These are phyloP conservation scores for Gastrolobium bilobum DNA, from an alignment of 306 rosid species.

Conservation along the genomic window DNA sequence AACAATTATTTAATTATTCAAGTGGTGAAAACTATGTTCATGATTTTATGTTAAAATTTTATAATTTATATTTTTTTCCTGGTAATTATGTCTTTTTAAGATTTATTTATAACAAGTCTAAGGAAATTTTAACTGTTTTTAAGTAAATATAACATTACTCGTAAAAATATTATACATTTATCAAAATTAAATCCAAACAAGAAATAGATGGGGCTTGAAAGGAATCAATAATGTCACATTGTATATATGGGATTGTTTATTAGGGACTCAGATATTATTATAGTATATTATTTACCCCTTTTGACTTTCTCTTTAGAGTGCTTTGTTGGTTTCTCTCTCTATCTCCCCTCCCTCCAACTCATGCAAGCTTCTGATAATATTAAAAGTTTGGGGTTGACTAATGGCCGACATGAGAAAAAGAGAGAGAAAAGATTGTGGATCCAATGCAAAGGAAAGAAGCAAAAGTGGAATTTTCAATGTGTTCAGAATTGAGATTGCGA, in stretches of 20 bases:
- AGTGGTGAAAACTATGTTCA: too few species aligned
- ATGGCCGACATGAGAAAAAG: neutral
- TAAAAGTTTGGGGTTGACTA: constrained; percentile 45
- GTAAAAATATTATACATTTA: neutral
- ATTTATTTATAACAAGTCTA: neutral
- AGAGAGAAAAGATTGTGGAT: neutral
- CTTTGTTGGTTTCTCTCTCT: constrained; percentile 27
- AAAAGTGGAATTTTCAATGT: constrained; percentile 22
- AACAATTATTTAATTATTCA: too few species aligned
- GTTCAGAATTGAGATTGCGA: constrained; percentile 4
- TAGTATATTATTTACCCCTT: neutral
- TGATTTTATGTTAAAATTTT: too few species aligned
- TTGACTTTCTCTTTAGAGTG: constrained; percentile 41
- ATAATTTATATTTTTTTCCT: neutral
- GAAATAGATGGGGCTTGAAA: neutral
- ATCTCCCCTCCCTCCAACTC: neutral
- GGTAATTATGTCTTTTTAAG: neutral
- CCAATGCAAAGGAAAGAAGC: constrained; percentile 21
- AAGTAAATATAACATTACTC: too few species aligned
- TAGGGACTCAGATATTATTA: too few species aligned
- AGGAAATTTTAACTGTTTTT: neutral
- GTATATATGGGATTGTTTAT: neutral
- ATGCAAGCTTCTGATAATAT: neutral
- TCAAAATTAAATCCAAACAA: neutral
- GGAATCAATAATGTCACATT: neutral